Evolutionary conservation across 164 flowering plant genomes (phyloP).

Genomic region (Vitis labrusca): DNA sequence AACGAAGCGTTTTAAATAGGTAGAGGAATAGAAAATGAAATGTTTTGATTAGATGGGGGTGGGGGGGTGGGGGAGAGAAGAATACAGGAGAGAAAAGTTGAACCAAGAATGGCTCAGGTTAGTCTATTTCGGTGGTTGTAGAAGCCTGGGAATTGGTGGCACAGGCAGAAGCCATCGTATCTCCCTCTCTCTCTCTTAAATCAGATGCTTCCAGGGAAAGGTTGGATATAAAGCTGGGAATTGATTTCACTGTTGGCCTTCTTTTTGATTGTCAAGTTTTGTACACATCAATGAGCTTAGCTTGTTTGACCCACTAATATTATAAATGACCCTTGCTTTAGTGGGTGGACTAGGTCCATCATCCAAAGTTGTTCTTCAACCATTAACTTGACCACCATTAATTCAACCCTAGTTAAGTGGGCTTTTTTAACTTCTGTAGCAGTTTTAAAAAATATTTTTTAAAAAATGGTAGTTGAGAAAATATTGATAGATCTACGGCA

Average conservation of each 20-base stretch:
- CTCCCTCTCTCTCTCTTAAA: too few species aligned
- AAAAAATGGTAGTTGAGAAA: too few species aligned
- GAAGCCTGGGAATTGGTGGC: background rate
- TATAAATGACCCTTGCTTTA: background rate
- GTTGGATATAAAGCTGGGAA: background rate
- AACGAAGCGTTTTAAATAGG: constrained; percentile 4
- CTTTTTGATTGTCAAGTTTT: background rate
- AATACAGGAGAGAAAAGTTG: background rate
- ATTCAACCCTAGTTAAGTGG: background rate
- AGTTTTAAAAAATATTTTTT: too few species aligned
- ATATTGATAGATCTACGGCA: too few species aligned
- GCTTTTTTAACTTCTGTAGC: too few species aligned
- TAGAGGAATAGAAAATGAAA: background rate
- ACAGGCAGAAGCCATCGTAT: background rate
- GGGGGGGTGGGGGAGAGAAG: background rate
- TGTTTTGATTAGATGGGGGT: too few species aligned
- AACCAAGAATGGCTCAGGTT: constrained; percentile 3
- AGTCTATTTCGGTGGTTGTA: background rate
- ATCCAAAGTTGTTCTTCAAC: background rate
- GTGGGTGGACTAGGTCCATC: background rate
- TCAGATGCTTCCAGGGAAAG: background rate
- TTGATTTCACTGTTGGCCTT: background rate
- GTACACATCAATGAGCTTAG: background rate
- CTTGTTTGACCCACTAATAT: background rate
- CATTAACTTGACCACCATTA: background rate